phyloP scores from a whole-genome alignment of 2,329 filamentous ascomycete species.

The Calonectria pseudoreteaudii region DNA sequence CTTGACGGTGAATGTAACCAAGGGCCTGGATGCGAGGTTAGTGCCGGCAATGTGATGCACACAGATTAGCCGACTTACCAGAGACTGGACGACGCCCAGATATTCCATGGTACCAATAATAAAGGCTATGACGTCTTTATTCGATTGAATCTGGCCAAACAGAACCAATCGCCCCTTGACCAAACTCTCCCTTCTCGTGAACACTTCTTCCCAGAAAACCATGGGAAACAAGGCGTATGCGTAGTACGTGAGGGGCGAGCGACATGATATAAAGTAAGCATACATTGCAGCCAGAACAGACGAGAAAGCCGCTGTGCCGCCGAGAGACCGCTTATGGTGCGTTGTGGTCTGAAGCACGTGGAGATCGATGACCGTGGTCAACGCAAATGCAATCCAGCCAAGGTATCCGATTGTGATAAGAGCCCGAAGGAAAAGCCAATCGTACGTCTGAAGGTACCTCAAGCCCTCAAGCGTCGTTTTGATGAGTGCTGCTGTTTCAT shows the following conservation, averaged over 20 bases:
- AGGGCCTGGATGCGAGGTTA: neutral
- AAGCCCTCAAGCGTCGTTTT: neutral
- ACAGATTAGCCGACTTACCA: neutral
- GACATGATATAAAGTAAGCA: neutral
- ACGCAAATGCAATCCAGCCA: neutral
- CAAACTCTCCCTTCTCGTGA: neutral
- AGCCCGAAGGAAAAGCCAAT: neutral
- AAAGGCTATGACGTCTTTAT: neutral
- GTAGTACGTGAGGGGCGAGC: neutral
- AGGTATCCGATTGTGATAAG: neutral
- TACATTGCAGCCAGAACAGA: neutral
- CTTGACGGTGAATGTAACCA: neutral
- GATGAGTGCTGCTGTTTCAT: neutral
- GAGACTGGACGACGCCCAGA: neutral
- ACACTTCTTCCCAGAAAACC: neutral
- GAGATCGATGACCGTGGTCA: neutral
- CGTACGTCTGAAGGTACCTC: neutral
- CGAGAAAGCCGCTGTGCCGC: neutral
- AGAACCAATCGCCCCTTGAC: neutral
- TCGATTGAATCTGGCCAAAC: neutral
- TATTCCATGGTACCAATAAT: neutral
- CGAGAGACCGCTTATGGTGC: neutral
- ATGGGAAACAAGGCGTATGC: neutral
- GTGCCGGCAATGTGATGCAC: too few relatives aligned
- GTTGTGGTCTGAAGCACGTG: neutral